Conservation (phyloP, 1,284 basidiomycete genomes). For the Lentinula novae-zelandiae region DNA sequence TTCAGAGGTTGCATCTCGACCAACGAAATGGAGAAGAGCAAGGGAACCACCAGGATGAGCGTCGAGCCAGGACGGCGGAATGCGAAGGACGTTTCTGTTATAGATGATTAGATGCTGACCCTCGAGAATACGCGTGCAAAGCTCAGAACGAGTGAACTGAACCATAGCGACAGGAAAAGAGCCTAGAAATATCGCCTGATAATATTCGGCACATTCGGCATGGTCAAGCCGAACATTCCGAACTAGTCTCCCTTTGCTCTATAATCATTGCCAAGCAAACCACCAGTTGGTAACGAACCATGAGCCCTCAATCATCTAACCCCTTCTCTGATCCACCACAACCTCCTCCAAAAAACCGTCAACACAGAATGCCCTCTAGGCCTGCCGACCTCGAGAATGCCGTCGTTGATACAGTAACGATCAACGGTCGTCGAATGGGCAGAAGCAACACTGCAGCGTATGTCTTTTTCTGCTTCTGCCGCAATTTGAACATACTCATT, state of each 20-base stretch:
- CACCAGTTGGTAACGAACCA: conserved; percentile 1
- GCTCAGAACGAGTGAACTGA: conserved; percentile 47
- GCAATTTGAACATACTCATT: conserved; percentile 16
- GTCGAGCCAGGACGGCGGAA: conserved; percentile 81
- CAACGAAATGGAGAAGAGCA: conserved; percentile 92
- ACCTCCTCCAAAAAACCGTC: conserved; percentile 7
- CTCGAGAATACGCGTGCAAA: conserved; percentile 67
- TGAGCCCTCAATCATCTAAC: not conserved
- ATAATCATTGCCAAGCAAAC: conserved; percentile 3
- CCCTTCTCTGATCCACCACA: conserved; percentile 23
- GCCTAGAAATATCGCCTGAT: not conserved
- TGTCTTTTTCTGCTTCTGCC: conserved; percentile 11
- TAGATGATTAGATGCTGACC: conserved; percentile 85
- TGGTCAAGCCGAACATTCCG: not conserved
- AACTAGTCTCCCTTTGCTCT: conserved; percentile 22
- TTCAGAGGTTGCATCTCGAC: conserved; percentile 93
- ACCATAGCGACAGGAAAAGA: not conserved
- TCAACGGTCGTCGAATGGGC: conserved; percentile 33
- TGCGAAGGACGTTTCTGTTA: conserved; percentile 72
- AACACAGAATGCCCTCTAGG: conserved; percentile 30
- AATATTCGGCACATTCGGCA: not conserved
- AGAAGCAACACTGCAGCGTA: conserved; percentile 12
- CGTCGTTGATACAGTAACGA: conserved; percentile 60
- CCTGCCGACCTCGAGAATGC: conserved; percentile 50
- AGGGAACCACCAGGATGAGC: conserved; percentile 90